Conservation (phyloP, 768 basidiomycete species). For the Psilocybe tampanensis region DNA sequence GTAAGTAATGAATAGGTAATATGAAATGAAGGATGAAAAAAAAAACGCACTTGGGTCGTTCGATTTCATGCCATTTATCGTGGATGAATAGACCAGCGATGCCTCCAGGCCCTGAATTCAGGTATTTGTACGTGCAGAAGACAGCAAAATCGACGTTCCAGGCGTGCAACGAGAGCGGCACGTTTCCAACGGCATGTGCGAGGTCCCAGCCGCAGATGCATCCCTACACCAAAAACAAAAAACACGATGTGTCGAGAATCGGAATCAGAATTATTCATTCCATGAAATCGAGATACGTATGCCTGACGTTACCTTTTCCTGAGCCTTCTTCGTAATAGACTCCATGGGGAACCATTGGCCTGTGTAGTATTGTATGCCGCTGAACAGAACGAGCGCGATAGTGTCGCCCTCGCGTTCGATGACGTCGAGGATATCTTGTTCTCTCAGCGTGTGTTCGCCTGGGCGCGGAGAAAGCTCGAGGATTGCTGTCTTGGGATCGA, state of each 20-base stretch:
- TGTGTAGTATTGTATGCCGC: conserved; percentile 96
- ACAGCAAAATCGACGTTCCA: conserved; percentile 98
- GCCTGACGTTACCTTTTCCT: conserved; percentile 75
- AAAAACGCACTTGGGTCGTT: conserved; percentile 61
- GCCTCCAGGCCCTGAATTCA: conserved; percentile 96
- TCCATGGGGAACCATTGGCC: conserved; percentile 94
- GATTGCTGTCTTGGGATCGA: conserved; percentile 71
- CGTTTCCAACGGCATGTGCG: conserved; percentile 94
- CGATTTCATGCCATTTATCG: conserved; percentile 70
- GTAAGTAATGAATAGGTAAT: conserved; percentile 13
- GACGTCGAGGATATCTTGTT: conserved; percentile 81
- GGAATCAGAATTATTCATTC: conserved; percentile 8
- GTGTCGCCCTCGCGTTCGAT: conserved; percentile 72
- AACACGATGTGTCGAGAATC: conserved; percentile 15
- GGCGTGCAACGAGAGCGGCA: conserved; percentile 84
- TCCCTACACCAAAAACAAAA: conserved; percentile 55
- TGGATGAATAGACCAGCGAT: conserved; percentile 94
- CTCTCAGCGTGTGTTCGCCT: conserved; percentile 85
- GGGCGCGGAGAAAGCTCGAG: conserved; percentile 78
- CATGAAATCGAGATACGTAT: neutral
- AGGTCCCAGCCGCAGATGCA: conserved; percentile 96
- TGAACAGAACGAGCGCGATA: conserved; percentile 91
- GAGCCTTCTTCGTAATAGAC: conserved; percentile 79
- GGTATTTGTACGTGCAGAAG: conserved; percentile 99
- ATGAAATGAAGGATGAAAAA: conserved; percentile 7